Base-by-base conservation (phyloP, 257 asterid genomes). In the Apocynum venetum region DNA sequence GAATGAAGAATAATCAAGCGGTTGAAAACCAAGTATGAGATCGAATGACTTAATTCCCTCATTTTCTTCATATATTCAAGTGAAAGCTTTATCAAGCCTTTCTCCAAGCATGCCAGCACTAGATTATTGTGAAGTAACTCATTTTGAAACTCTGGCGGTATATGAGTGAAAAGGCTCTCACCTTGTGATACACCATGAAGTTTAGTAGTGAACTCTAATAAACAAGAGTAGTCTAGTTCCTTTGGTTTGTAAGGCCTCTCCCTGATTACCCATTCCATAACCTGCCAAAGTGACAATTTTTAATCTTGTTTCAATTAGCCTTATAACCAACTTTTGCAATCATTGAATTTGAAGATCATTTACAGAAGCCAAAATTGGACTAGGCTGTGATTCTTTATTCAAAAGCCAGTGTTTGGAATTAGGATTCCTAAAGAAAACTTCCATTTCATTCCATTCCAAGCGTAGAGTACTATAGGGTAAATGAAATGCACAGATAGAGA, bases 231-330 rank as follows among this genome's bases (percentile, higher is more conserved):
- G 76, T 94, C 97, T 10, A 92, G 89, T 84, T 91, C 97, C 79
- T 81, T 88, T 43, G 91, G 91, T 88, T 31, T 87, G 82, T 91
- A 92, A 0, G 98, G 98, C 85, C 86, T 91, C 92, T 94, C 98
- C 89, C 98, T 89, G 73, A 92, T 89, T 72, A 94, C 93, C 98
- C 98, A 94, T 77, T 94, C 97, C 98, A 92, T 91, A 83, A 91
- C 98, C 98, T 94, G 87, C 41, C 59, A 79, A 72, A 55, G 71
- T 14, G 51, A 74, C 69, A 82, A 43, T 19, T 55, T 35, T 43
- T 0, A 20, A 40, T 75, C 64, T 43, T 36, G 14, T 38, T 61
- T 48, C 73, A 38, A 66, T 3, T 38, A 47, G 52, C n/a, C 8
- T 10, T 31, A 64, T 12, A 65, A 19, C 36, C 36, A 68, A 68